Percentiles rank a stretch among this genome's conserved stretches.
Evolutionary conservation across 108 stramenopile species (phyloP).

Genomic region (Skeletonema costatum): DNA sequence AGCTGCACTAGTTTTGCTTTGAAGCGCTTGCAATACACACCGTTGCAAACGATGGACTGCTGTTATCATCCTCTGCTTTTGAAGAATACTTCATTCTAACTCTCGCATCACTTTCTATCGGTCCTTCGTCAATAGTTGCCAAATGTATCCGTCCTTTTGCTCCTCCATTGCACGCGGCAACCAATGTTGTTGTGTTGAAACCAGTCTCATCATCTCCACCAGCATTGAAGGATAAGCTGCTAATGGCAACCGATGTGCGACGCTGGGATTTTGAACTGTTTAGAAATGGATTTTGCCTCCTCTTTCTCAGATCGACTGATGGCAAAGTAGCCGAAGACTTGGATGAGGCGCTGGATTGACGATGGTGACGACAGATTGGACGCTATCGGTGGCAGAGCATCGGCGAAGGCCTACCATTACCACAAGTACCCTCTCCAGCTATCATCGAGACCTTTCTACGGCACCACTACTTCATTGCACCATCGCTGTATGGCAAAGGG

Average conservation of each 20-base stretch:
- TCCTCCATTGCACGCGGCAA: constrained; percentile 27
- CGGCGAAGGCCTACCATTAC: not conserved
- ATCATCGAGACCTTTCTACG: not conserved
- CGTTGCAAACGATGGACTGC: not conserved
- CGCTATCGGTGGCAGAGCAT: constrained; percentile 17
- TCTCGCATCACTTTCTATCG: not conserved
- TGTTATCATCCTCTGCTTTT: not conserved
- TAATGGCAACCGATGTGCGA: constrained; percentile 1
- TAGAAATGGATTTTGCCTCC: constrained; percentile 5
- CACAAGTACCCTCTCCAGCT: not conserved
- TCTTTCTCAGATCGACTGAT: not conserved
- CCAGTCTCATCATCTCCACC: not conserved
- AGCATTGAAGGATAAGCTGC: not conserved
- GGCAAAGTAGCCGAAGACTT: not conserved
- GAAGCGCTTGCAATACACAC: constrained; percentile 17
- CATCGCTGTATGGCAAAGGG: too few relatives aligned
- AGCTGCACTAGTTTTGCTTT: not conserved
- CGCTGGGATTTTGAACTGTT: not conserved
- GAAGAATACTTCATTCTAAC: constrained; percentile 16
- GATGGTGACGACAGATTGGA: constrained; percentile 29
- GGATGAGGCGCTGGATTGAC: constrained; percentile 6
- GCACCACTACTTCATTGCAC: too few relatives aligned
- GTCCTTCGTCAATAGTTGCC: constrained; percentile 17
- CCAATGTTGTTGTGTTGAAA: constrained; percentile 15
- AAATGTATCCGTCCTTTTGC: constrained; percentile 17